Evolutionary conservation across 2,329 filamentous ascomycete genomes (phyloP), one percentile per base, ranked within the genome.

Genomic region (Phialophora verrucosa): DNA sequence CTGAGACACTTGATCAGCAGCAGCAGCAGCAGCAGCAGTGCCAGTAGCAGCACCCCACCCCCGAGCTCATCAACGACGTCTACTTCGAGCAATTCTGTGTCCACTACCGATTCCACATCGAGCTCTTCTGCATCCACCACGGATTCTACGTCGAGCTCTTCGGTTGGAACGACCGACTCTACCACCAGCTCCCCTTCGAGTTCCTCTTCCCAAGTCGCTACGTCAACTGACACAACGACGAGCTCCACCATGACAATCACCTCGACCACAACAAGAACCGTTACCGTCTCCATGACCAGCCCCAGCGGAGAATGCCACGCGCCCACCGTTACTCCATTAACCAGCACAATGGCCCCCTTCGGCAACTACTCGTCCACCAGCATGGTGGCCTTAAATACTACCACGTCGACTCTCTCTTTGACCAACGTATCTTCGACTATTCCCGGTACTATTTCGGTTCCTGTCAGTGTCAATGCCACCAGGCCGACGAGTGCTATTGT

Each of bases 321-420:
- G 3, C 65, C 68, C 35, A 70, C 65, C 27, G 68, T 65, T 31
- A 49, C 67, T 49, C 65, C 68, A 23, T 8, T 70, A 17, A 70
- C 68, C 29, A 64, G 29, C 8, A 64, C 68, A 35, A 47, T 62
- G n/a, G 61, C 57, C n/a, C 50, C 58, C 3, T 68, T 64, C 31
- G 65, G 63, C 51, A 70, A 70, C 29, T 35, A 31, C 54, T 59
- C 63, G 27, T 67, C 65, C 25, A 66, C 68, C 6, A 51, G 49
- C 25, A 51, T 51, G 49, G 55, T 68, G 23, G 68, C 65, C 14
- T 42, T 70, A 57, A 68, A 70, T 10, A 70, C 68, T 10, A 70
- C 68, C n/a, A 70, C 68, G 2, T 70, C 68, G 20, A 70, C 68
- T 49, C 14, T 66, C 23, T 63, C 63, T 5, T 51, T 70, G 7